Conservation (phyloP, 345 rosid genomes). For the Ricinus communis region DNA sequence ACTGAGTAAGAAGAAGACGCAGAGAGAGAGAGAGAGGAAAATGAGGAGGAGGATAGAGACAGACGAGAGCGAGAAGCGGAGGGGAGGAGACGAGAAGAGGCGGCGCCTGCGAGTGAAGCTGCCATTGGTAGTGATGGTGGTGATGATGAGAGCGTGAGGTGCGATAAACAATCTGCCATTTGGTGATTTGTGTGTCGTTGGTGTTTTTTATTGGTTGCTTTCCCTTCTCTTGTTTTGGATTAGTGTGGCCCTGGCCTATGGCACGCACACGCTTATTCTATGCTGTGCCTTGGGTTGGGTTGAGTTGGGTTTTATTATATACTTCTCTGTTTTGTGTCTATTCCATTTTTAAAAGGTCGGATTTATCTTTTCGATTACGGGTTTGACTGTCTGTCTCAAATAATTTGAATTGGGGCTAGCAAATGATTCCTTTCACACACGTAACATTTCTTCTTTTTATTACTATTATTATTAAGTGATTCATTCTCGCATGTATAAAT, state of each 20-base stretch:
- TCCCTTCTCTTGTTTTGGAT: constrained; percentile 9
- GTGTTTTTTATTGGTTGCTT: too few species aligned
- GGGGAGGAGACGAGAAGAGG: constrained; percentile 51
- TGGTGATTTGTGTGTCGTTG: neutral
- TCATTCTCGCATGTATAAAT: too few species aligned
- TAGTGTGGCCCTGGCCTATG: neutral
- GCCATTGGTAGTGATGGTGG: constrained; percentile 42
- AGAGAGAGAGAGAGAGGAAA: constrained; percentile 22
- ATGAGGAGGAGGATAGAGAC: constrained; percentile 25
- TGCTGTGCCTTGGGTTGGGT: neutral
- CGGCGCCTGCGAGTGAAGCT: constrained; percentile 55
- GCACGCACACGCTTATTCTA: neutral
- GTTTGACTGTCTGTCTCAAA: neutral
- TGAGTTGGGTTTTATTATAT: neutral
- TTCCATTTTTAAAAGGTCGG: neutral
- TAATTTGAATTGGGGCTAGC: neutral
- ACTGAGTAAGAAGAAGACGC: constrained; percentile 28
- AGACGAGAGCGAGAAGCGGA: constrained; percentile 41
- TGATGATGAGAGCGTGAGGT: constrained; percentile 7
- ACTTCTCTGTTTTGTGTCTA: neutral
- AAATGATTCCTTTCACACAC: constrained; percentile 5
- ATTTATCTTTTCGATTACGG: neutral
- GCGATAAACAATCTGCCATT: constrained; percentile 9
- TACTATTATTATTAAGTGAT: too few species aligned
- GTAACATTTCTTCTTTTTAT: too few species aligned